These are phyloP conservation scores for Colletotrichum noveboracense DNA, from an alignment of 2,329 filamentous ascomycete species.

Conservation along the genomic window DNA sequence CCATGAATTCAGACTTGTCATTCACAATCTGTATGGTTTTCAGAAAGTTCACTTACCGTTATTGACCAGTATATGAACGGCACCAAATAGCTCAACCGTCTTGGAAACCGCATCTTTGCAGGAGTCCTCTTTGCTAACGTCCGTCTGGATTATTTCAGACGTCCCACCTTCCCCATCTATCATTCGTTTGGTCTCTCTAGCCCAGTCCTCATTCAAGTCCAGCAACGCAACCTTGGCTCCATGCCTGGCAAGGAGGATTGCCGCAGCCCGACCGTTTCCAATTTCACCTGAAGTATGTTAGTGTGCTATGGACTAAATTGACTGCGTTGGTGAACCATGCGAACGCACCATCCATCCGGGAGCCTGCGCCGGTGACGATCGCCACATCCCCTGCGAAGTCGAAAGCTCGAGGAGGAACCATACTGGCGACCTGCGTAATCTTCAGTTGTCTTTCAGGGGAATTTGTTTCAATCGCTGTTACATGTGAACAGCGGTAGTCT, in stretches of 20 bases:
- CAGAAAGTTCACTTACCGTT: conserved; percentile 23
- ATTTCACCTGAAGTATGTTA: conserved; percentile 26
- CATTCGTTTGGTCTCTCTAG: conserved; percentile 31
- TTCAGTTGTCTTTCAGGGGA: neutral
- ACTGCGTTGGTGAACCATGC: neutral
- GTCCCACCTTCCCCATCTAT: conserved; percentile 31
- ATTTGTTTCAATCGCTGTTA: neutral
- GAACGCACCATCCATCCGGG: conserved; percentile 23
- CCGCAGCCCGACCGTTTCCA: conserved; percentile 32
- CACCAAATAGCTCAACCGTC: conserved; percentile 28
- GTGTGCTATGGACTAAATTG: neutral
- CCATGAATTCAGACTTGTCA: neutral
- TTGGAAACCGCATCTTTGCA: conserved; percentile 26
- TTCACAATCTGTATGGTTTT: neutral
- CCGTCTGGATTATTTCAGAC: conserved; percentile 28
- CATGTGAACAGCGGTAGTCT: neutral
- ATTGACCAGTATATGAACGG: conserved; percentile 32
- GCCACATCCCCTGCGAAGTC: conserved; percentile 34
- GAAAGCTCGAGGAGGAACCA: conserved; percentile 3
- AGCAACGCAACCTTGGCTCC: conserved; percentile 31
- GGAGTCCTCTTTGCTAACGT: conserved; percentile 27
- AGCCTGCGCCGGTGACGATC: conserved; percentile 36
- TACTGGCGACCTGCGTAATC: neutral
- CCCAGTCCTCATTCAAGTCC: conserved; percentile 28
- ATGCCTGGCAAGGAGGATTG: conserved; percentile 31